A percentile compares a stretch with the other conserved stretches of the same genome.
phyloP scores from a whole-genome alignment of 148 eudicot species.

The Fallopia convolvulus region DNA sequence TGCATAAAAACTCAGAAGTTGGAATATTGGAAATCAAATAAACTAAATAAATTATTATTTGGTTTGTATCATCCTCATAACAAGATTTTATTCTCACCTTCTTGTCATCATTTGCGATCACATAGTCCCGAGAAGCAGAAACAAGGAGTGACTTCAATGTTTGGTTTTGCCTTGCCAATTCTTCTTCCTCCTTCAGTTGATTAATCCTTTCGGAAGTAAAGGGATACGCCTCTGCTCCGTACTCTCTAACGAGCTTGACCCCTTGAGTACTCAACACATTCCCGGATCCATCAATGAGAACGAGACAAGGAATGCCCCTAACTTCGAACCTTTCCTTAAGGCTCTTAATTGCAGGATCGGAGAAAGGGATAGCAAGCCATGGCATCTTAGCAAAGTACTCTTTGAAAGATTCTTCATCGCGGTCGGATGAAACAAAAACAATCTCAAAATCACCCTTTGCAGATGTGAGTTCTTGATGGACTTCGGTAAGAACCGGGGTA shows the following conservation, averaged over 20 bases:
- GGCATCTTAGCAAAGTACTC: slow-evolving; percentile 49
- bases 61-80: background rate
- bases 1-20: no score
- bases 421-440: slow-evolving; percentile 38
- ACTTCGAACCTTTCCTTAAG: slow-evolving; percentile 28
- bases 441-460: slow-evolving; percentile 37
- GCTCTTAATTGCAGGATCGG: slow-evolving; percentile 24
- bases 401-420: slow-evolving; percentile 36
- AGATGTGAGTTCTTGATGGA: slow-evolving; percentile 30
- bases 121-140: slow-evolving; percentile 34
- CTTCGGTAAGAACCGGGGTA: slow-evolving; percentile 36
- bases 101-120: slow-evolving; percentile 28
- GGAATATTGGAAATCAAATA: no score
- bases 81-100: slow-evolving; percentile 19
- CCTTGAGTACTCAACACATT: slow-evolving; percentile 34
- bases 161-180: slow-evolving; percentile 35
- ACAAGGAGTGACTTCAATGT: slow-evolving; percentile 37
- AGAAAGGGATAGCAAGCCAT: slow-evolving; percentile 48
- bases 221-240: slow-evolving; percentile 34
- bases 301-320: slow-evolving; percentile 44
- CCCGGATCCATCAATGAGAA: slow-evolving; percentile 34
- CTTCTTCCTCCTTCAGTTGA: slow-evolving; percentile 43
- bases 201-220: slow-evolving; percentile 32
- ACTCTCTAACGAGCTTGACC: slow-evolving; percentile 31
- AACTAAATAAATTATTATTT: no score